phyloP scores from a whole-genome alignment of 2,329 filamentous ascomycete genomes.

The Colletotrichum paranaense region DNA sequence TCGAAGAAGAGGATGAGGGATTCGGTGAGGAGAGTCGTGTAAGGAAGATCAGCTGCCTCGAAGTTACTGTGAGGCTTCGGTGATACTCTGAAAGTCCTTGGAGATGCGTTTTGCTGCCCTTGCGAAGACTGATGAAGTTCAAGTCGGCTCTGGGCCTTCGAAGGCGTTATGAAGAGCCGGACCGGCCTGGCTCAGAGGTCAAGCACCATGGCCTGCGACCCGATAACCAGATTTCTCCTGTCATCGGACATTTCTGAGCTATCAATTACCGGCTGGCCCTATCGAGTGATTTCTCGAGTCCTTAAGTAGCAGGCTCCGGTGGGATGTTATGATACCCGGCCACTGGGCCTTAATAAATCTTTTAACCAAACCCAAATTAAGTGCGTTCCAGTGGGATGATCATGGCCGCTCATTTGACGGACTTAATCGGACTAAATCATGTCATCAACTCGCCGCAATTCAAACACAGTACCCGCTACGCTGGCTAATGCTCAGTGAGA shows the following conservation, averaged over 20 bases:
- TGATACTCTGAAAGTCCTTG: conserved; percentile 42
- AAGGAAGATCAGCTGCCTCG: conserved; percentile 63
- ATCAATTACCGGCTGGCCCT: neutral
- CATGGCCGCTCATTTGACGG: too few species aligned
- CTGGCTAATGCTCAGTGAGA: too few species aligned
- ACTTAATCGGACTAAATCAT: neutral
- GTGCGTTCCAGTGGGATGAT: too few species aligned
- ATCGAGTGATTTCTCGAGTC: too few species aligned
- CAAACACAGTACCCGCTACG: too few species aligned
- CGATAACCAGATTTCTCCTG: too few species aligned
- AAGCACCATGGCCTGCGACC: too few species aligned
- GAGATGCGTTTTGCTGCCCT: neutral
- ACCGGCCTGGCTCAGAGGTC: too few species aligned
- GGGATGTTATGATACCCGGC: conserved; percentile 12
- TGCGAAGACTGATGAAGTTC: neutral
- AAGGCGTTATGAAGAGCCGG: neutral
- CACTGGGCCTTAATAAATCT: neutral
- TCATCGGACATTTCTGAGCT: too few species aligned
- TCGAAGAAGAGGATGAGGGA: conserved; percentile 50
- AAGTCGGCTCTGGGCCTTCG: neutral
- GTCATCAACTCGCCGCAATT: too few species aligned
- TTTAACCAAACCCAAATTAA: neutral
- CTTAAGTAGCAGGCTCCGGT: neutral
- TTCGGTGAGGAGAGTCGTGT: conserved; percentile 50
- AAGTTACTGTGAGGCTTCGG: conserved; percentile 59